Conservation (phyloP, 306 rosid species). For the Prunus armeniaca region DNA sequence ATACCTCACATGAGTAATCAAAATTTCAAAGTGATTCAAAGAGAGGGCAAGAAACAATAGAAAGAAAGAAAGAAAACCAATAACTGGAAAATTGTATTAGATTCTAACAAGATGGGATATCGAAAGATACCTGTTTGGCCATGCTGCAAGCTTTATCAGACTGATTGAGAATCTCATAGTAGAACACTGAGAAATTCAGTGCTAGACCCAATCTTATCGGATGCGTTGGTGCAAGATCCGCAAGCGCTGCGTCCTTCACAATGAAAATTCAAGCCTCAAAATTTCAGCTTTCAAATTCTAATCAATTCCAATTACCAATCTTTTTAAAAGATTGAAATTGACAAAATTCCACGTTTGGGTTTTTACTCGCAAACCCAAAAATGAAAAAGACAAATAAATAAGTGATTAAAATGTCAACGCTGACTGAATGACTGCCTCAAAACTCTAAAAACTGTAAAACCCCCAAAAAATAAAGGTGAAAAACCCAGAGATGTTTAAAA, state of each 20-base stretch:
- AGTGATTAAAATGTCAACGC: neutral
- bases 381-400: neutral
- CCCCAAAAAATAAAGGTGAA: neutral
- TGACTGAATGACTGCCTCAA: neutral
- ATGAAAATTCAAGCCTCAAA: neutral
- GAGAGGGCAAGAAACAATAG: neutral
- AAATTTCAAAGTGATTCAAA: neutral
- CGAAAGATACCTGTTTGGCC: slow-evolving; percentile 66
- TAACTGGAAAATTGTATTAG: neutral
- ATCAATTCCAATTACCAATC: neutral
- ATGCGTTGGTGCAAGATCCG: slow-evolving; percentile 74
- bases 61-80: neutral
- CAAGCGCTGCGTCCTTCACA: slow-evolving; percentile 51
- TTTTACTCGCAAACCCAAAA: neutral
- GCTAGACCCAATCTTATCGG: slow-evolving; percentile 83
- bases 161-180: slow-evolving; percentile 74
- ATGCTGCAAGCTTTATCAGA: slow-evolving; percentile 74
- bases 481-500: neutral
- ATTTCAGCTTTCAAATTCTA: neutral
- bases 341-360: neutral
- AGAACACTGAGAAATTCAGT: slow-evolving; percentile 72
- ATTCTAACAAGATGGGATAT: neutral
- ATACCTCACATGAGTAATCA: no score
- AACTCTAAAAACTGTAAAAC: neutral
- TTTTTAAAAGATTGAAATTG: neutral